These are phyloP conservation scores for Vaccinium vitisidaea DNA, from an alignment of 148 eudicot genomes.

Conservation along the genomic window DNA sequence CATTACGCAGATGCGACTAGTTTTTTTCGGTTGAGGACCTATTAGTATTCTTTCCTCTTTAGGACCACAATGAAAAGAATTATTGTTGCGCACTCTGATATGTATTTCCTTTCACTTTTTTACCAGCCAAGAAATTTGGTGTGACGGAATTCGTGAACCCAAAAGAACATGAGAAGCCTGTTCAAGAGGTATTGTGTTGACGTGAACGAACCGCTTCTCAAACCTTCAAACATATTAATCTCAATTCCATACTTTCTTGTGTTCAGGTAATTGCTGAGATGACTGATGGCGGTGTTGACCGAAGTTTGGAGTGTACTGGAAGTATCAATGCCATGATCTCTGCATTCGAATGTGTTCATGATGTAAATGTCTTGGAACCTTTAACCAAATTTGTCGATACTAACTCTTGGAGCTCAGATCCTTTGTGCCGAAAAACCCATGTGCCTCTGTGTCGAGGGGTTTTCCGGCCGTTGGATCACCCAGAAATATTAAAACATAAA, in stretches of 20 bases:
- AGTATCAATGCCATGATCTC: slow-evolving; percentile 57
- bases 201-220: too few species aligned
- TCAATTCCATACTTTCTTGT: slow-evolving; percentile 31
- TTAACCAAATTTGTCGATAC: too few species aligned
- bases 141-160: slow-evolving; percentile 56
- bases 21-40: slow-evolving; percentile 20
- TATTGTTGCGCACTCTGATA: too few species aligned
- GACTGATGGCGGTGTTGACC: slow-evolving; percentile 51
- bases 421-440: too few species aligned
- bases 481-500: too few species aligned
- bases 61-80: too few species aligned
- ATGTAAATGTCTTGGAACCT: slow-evolving; percentile 23
- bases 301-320: slow-evolving; percentile 62
- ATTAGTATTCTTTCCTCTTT: slow-evolving; percentile 7
- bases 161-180: slow-evolving; percentile 42
- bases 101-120: background rate
- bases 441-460: too few species aligned
- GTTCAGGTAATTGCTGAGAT: slow-evolving; percentile 28
- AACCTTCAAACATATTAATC: background rate
- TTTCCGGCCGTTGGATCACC: too few species aligned
- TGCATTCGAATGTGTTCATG: slow-evolving; percentile 62
- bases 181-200: slow-evolving; percentile 32
- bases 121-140: slow-evolving; percentile 55
- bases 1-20: background rate
- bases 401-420: too few species aligned